Evolutionary conservation across 176 grass and related monocot genomes (phyloP).

Genomic region (Alopecurus myosuroides): DNA sequence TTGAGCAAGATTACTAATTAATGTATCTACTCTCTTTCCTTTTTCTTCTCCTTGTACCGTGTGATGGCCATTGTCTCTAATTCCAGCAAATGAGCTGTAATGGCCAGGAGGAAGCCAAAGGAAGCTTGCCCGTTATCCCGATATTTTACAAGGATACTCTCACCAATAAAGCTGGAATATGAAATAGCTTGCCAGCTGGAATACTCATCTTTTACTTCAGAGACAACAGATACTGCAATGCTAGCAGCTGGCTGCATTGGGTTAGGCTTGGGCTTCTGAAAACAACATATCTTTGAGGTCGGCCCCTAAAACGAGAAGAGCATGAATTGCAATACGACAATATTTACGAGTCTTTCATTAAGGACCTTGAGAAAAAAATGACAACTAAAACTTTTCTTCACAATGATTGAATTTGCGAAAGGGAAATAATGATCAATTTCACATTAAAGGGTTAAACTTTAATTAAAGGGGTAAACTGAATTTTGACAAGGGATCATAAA

Average conservation of each 20-base stretch:
- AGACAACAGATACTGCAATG: slow-evolving; percentile 52
- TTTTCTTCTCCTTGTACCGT: slow-evolving; percentile 97
- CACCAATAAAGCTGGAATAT: slow-evolving; percentile 85
- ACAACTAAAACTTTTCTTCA: not conserved
- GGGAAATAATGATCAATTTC: not conserved
- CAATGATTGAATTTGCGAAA: not conserved
- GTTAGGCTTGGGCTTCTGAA: slow-evolving; percentile 37
- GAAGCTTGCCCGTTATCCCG: slow-evolving; percentile 85
- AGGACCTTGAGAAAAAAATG: not conserved
- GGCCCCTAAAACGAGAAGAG: not conserved
- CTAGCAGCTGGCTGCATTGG: slow-evolving; percentile 24
- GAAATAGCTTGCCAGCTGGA: slow-evolving; percentile 67
- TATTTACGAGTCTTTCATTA: no score
- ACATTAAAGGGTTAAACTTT: not conserved
- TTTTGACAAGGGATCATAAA: not conserved
- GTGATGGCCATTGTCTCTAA: slow-evolving; percentile 81
- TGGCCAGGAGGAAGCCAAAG: slow-evolving; percentile 52
- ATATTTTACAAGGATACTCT: slow-evolving; percentile 72
- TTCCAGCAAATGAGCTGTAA: slow-evolving; percentile 47
- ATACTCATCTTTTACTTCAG: slow-evolving; percentile 67
- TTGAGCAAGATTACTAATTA: not conserved
- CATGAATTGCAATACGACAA: not conserved
- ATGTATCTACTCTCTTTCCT: slow-evolving; percentile 74
- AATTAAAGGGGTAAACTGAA: not conserved
- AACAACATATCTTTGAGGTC: slow-evolving; percentile 7